These are phyloP conservation scores for Podospora didyma DNA, from an alignment of 495 filamentous ascomycete genomes.

Conservation along the genomic window DNA sequence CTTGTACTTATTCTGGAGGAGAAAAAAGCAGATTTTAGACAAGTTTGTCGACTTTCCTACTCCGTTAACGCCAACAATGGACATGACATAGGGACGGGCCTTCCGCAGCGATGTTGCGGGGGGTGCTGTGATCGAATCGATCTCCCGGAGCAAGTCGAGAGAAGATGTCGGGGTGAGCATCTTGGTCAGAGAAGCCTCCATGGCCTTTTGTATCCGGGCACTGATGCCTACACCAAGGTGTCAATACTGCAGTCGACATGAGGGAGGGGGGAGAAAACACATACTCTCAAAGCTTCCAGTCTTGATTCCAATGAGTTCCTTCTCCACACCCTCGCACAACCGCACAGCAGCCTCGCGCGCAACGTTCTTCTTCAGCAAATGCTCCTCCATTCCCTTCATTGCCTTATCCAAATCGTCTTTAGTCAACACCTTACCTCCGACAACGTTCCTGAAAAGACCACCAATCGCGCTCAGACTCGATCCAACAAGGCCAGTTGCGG, in stretches of 20 bases:
- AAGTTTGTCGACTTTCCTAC: constrained; percentile 97
- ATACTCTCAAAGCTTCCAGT: constrained; percentile 86
- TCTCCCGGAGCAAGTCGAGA: constrained; percentile 88
- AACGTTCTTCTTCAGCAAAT: constrained; percentile 93
- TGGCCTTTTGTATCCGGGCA: constrained; percentile 71
- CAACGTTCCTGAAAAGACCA: constrained; percentile 86
- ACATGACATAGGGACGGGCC: constrained; percentile 87
- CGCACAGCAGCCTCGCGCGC: constrained; percentile 90
- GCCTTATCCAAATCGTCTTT: constrained; percentile 85
- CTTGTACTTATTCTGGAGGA: constrained; percentile 92
- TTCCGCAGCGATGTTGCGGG: constrained; percentile 49
- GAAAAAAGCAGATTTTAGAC: constrained; percentile 94
- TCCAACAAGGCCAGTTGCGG: constrained; percentile 61
- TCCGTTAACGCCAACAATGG: constrained; percentile 95
- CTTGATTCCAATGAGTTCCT: constrained; percentile 83
- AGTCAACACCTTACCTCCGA: constrained; percentile 88
- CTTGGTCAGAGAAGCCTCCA: constrained; percentile 85
- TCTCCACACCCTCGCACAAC: constrained; percentile 85
- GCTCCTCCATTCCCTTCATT: constrained; percentile 92
- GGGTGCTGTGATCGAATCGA: constrained; percentile 70
- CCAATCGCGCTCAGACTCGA: constrained; percentile 75
- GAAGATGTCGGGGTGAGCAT: constrained; percentile 95
- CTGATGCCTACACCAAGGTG: constrained; percentile 55
- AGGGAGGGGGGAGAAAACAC: constrained; percentile 16
- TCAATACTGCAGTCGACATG: constrained; percentile 5